phyloP scores from a whole-genome alignment of 2,329 filamentous ascomycete genomes.

The Hypoxylon sp. region DNA sequence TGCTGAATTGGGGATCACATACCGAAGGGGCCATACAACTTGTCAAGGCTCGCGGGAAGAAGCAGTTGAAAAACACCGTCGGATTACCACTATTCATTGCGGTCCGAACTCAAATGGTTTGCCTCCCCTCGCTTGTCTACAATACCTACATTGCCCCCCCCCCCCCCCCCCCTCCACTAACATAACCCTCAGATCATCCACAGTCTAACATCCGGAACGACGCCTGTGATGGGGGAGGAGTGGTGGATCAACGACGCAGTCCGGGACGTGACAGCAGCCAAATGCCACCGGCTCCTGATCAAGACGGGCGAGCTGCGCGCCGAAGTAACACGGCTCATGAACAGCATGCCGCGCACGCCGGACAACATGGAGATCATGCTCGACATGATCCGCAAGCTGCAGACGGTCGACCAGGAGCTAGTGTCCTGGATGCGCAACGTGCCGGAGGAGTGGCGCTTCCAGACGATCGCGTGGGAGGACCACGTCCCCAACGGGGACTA shows the following conservation, averaged over 20 bases:
- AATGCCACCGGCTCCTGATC: slow-evolving; percentile 62
- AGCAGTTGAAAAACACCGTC: slow-evolving; percentile 61
- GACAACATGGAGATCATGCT: slow-evolving; percentile 61
- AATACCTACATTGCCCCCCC: background rate
- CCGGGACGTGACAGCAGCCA: slow-evolving; percentile 57
- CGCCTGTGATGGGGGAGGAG: slow-evolving; percentile 62
- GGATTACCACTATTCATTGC: slow-evolving; percentile 66
- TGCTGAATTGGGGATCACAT: slow-evolving; percentile 69
- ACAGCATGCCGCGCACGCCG: slow-evolving; percentile 54
- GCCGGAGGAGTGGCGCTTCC: slow-evolving; percentile 60
- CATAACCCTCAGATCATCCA: slow-evolving; percentile 58
- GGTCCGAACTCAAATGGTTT: slow-evolving; percentile 68
- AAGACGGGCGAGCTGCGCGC: slow-evolving; percentile 64
- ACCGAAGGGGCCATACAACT: slow-evolving; percentile 71
- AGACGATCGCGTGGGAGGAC: slow-evolving; percentile 66
- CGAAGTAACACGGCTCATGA: slow-evolving; percentile 61
- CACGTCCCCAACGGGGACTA: slow-evolving; percentile 62
- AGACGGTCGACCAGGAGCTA: slow-evolving; percentile 62
- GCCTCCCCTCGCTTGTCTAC: slow-evolving; percentile 20
- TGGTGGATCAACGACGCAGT: slow-evolving; percentile 67
- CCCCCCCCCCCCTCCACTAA: background rate
- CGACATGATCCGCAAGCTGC: slow-evolving; percentile 60
- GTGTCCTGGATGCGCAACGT: slow-evolving; percentile 60
- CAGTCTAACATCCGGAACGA: slow-evolving; percentile 61
- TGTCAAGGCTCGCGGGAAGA: slow-evolving; percentile 64